Evolutionary conservation across 2,329 filamentous ascomycete species (phyloP), one percentile per base, ranked within the genome.

Genomic region (Trichoderma sp.): DNA sequence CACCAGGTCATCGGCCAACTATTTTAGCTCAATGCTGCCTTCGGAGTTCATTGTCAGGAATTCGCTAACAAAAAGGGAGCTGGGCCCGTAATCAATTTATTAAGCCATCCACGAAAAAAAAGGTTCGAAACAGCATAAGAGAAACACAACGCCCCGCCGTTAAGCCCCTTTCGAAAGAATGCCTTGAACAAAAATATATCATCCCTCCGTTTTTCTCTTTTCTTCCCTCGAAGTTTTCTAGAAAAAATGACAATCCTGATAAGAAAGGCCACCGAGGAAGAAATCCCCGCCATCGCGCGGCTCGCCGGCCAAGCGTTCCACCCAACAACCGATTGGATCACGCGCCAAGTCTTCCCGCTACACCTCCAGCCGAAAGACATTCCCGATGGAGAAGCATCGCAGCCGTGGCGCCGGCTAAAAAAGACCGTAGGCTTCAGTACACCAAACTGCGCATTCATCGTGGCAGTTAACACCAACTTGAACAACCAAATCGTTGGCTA

Each of bases 311-410:
- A 53, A 9, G 71, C 53, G 12, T 78, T 78, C 45, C 72, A 77
- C 21, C 77, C 77, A 12, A 74, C 69, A 60, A 78, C 75, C 14
- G 77, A 78, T 60, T 73, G 73, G 71, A 67, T 78, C 45, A 65
- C 76, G 27, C 71, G 74, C n/a, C 64, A 75, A 29, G 68, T 78
- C 9, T 75, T 78, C 29, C 76, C 76, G 9, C 66, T 71, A 11
- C 72, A 75, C 14, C 67, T 77, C 18, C 66, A 66, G 21, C 66
- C 76, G 4, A 62, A 31, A 11, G 63, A 41, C 50, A 60, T 50
- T n/a, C 59, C 53, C 62, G 41, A 53, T 31, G 73, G 66, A n/a
- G 50, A 69, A 18, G 21, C 72, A 11, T 45, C 62, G 5, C 45
- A 45, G 14, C 62, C 21, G 6, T 77, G 76, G 77, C 74, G 77